A percentile compares a stretch with the other conserved stretches of the same genome.
These are phyloP conservation scores for Kickxella alabastrina DNA, from an alignment of 192 early-diverging fungal genomes.

Conservation along the genomic window DNA sequence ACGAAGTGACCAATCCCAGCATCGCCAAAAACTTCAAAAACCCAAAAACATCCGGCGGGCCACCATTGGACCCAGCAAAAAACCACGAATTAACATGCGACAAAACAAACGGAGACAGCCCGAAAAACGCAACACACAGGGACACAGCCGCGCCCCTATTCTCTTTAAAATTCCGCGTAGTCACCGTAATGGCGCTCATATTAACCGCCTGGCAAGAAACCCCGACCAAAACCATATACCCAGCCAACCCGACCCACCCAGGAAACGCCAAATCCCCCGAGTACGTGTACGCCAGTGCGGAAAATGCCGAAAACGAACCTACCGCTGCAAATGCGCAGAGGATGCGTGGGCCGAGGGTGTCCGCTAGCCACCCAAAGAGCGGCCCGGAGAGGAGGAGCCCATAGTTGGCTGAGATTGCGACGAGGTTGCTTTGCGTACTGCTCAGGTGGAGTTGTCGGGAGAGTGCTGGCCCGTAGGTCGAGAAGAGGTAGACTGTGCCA, in stretches of 20 bases:
- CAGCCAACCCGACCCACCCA: constrained; percentile 33
- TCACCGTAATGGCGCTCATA: constrained; percentile 62
- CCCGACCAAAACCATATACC: constrained; percentile 53
- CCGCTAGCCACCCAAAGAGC: constrained; percentile 55
- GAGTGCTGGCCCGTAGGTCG: constrained; percentile 57
- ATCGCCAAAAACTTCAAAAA: constrained; percentile 41
- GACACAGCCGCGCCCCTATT: constrained; percentile 58
- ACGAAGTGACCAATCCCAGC: constrained; percentile 29
- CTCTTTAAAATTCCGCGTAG: constrained; percentile 57
- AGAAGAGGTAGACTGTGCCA: constrained; percentile 67
- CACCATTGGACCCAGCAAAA: constrained; percentile 35
- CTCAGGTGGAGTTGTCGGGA: constrained; percentile 51
- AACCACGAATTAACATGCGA: constrained; percentile 56
- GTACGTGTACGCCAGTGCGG: constrained; percentile 45
- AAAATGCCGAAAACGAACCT: constrained; percentile 41
- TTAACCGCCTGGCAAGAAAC: constrained; percentile 57
- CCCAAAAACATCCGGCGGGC: constrained; percentile 43
- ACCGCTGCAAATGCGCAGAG: constrained; percentile 34
- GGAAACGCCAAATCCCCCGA: constrained; percentile 23
- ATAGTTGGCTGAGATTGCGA: constrained; percentile 62
- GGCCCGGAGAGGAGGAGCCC: constrained; percentile 62
- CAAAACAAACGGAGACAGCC: constrained; percentile 60
- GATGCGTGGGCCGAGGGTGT: constrained; percentile 47
- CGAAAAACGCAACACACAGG: constrained; percentile 61
- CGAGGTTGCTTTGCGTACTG: constrained; percentile 57